These are phyloP conservation scores for Biscogniauxia marginata DNA, from an alignment of 2,329 filamentous ascomycete species.

Conservation along the genomic window DNA sequence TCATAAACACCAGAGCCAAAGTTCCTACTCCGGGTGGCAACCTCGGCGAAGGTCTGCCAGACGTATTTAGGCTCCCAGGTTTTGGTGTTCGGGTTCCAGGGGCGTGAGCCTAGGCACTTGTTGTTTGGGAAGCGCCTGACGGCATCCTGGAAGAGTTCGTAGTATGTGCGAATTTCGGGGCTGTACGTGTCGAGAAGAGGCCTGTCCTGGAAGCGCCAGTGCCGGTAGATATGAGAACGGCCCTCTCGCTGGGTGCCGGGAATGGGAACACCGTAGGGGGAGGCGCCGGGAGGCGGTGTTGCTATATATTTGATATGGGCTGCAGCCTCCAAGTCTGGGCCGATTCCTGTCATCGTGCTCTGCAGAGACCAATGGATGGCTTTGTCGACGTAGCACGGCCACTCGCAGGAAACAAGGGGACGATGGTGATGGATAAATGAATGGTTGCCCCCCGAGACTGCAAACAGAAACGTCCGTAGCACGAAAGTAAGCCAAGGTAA, in stretches of 20 bases:
- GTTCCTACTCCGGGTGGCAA: constrained; percentile 77
- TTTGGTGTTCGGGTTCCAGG: constrained; percentile 74
- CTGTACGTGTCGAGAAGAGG: constrained; percentile 70
- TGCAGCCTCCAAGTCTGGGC: constrained; percentile 34
- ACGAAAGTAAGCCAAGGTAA: neutral
- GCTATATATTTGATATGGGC: constrained; percentile 54
- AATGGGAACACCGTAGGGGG: constrained; percentile 75
- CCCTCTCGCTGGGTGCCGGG: constrained; percentile 72
- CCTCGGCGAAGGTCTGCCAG: constrained; percentile 80
- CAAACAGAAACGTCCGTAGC: neutral
- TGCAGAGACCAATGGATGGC: constrained; percentile 4
- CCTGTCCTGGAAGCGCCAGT: constrained; percentile 74
- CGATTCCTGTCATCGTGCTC: constrained; percentile 32
- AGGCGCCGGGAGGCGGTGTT: constrained; percentile 66
- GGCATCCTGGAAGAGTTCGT: constrained; percentile 76
- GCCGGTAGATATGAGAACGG: constrained; percentile 75
- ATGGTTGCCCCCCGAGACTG: too few species aligned
- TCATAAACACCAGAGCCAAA: constrained; percentile 84
- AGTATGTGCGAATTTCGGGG: constrained; percentile 67
- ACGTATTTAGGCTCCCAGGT: constrained; percentile 71
- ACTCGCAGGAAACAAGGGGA: neutral
- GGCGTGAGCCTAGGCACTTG: constrained; percentile 75
- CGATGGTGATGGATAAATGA: neutral
- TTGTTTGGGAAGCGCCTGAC: constrained; percentile 62
- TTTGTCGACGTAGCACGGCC: neutral